Conservation (phyloP, 805 yeast species). For the Saccharomyces paradoxus region DNA sequence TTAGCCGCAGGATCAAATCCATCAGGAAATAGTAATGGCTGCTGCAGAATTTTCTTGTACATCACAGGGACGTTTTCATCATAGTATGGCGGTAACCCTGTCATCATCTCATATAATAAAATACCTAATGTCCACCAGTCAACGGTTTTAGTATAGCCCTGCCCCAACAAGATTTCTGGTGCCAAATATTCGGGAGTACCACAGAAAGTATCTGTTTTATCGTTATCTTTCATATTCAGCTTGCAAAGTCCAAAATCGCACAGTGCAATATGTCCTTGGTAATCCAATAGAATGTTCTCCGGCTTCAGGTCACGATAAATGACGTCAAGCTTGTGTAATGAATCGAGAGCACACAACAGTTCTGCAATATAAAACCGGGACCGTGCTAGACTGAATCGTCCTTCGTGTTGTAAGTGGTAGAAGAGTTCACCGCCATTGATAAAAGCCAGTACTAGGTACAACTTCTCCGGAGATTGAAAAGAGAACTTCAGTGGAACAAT, state of each 20-base stretch:
- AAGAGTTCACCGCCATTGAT: slow-evolving; percentile 95
- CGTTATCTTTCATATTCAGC: slow-evolving; percentile 82
- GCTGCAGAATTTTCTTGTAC: slow-evolving; percentile 86
- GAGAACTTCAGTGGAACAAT: slow-evolving; percentile 92
- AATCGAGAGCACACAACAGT: slow-evolving; percentile 82
- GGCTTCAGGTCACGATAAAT: slow-evolving; percentile 93
- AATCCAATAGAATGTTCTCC: slow-evolving; percentile 84
- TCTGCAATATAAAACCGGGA: slow-evolving; percentile 91
- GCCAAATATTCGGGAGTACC: slow-evolving; percentile 97
- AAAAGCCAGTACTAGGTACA: slow-evolving; percentile 81
- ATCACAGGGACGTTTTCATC: slow-evolving; percentile 85
- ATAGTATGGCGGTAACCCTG: slow-evolving; percentile 92
- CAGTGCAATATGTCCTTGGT: slow-evolving; percentile 92
- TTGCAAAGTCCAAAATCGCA: slow-evolving; percentile 96
- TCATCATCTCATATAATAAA: slow-evolving; percentile 87
- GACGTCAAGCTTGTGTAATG: slow-evolving; percentile 80
- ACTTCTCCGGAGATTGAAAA: slow-evolving; percentile 85
- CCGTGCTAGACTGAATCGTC: slow-evolving; percentile 77
- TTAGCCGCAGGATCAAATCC: slow-evolving; percentile 78
- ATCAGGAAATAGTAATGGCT: slow-evolving; percentile 78
- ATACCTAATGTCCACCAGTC: slow-evolving; percentile 99
- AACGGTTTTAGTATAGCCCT: slow-evolving; percentile 88
- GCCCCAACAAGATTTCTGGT: slow-evolving; percentile 81
- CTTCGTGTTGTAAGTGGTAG: slow-evolving; percentile 83
- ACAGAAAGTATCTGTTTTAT: slow-evolving; percentile 84